Conservation (phyloP, 2,329 filamentous ascomycete genomes). For the Sodiomyces alkalinus region DNA sequence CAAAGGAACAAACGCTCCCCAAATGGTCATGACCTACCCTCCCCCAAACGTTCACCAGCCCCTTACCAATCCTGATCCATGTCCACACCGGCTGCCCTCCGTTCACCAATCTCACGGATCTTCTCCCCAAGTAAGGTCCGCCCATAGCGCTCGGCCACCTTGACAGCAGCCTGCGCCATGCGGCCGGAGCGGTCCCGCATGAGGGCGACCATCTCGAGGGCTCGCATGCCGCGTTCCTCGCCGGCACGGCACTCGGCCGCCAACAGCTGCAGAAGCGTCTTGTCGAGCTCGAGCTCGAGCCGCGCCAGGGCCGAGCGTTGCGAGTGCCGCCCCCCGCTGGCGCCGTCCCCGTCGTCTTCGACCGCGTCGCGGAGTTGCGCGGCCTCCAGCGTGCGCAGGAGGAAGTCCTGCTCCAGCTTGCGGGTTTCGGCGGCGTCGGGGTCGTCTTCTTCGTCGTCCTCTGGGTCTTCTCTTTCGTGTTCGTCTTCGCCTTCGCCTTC, state of each 20-base stretch:
- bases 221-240: constrained; percentile 88
- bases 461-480: no score
- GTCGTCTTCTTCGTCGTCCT: constrained; percentile 13
- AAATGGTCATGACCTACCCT: no score
- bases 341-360: constrained; percentile 46
- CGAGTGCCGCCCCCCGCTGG: constrained; percentile 18
- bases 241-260: constrained; percentile 82
- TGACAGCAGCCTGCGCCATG: constrained; percentile 83
- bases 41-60: no score
- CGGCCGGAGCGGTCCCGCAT: constrained; percentile 74
- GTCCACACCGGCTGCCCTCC: constrained; percentile 43
- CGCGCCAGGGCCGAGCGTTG: constrained; percentile 54
- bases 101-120: constrained; percentile 74
- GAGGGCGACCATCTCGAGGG: constrained; percentile 74
- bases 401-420: constrained; percentile 65
- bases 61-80: constrained; percentile 35
- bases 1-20: no score
- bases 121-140: constrained; percentile 71
- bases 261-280: constrained; percentile 75
- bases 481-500: constrained; percentile 16
- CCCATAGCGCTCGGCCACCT: constrained; percentile 78
- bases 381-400: constrained; percentile 57
- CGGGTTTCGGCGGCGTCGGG: constrained; percentile 32
- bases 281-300: constrained; percentile 76
- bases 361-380: constrained; percentile 64